Evolutionary conservation across 2,329 filamentous ascomycete species (phyloP).

Genomic region (Colletotrichum scovillei): DNA sequence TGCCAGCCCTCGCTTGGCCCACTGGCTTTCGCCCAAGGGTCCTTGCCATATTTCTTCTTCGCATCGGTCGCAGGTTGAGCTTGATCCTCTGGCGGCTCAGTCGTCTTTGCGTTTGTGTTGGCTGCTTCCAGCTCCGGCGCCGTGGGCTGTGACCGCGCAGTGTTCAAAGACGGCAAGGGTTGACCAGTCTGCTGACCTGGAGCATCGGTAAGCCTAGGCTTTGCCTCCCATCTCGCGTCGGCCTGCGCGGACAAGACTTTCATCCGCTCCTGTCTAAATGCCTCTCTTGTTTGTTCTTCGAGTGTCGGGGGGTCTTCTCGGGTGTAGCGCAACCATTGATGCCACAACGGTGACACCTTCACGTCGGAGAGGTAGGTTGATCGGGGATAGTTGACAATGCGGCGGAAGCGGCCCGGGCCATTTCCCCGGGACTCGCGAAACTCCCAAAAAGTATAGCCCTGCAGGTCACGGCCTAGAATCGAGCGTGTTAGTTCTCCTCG

Average conservation of each 20-base stretch:
- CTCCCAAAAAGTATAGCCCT: slow-evolving; percentile 77
- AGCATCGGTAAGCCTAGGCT: slow-evolving; percentile 60
- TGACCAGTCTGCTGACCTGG: slow-evolving; percentile 44
- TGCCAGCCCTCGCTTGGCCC: slow-evolving; percentile 75
- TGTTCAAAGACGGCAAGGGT: slow-evolving; percentile 43
- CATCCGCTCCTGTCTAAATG: slow-evolving; percentile 63
- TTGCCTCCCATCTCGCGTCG: slow-evolving; percentile 73
- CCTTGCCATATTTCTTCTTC: slow-evolving; percentile 42
- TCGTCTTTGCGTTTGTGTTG: slow-evolving; percentile 13
- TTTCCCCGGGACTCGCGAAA: slow-evolving; percentile 64
- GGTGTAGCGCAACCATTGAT: slow-evolving; percentile 75
- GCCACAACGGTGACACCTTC: slow-evolving; percentile 71
- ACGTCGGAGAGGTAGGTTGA: slow-evolving; percentile 66
- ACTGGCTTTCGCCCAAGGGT: slow-evolving; percentile 69
- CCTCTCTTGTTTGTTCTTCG: slow-evolving; percentile 66
- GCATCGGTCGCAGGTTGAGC: not conserved
- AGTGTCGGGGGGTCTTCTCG: slow-evolving; percentile 65
- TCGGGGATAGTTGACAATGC: slow-evolving; percentile 70
- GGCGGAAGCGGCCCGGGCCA: slow-evolving; percentile 61
- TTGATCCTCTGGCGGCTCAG: slow-evolving; percentile 13
- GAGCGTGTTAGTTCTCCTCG: slow-evolving; percentile 16
- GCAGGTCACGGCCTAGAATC: slow-evolving; percentile 68
- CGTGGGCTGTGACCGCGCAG: slow-evolving; percentile 26
- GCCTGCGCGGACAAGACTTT: slow-evolving; percentile 69
- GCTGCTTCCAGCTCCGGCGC: slow-evolving; percentile 29